Conservation (phyloP, 169 alveolate species). For the Toxoplasma gondii region DNA sequence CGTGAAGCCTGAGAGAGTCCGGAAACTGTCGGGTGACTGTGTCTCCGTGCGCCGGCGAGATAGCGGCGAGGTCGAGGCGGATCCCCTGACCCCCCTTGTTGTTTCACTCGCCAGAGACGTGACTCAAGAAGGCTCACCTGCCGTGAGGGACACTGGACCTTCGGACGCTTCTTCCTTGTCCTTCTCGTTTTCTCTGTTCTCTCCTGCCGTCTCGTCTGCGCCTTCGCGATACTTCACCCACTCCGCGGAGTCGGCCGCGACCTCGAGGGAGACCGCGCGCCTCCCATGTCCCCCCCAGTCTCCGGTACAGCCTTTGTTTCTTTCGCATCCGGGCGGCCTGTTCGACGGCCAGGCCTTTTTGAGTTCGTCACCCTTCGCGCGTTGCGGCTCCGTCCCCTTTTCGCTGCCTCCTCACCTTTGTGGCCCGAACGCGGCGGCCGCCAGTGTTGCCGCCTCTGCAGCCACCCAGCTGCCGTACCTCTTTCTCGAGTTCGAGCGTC, state of each 20-base stretch:
- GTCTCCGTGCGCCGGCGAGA: too few species aligned
- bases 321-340: not conserved
- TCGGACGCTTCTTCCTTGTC: not conserved
- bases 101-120: too few species aligned
- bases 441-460: not conserved
- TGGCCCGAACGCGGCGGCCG: not conserved
- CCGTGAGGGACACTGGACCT: too few species aligned
- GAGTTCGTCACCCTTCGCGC: not conserved
- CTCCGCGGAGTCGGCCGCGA: not conserved
- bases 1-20: too few species aligned
- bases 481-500: conserved; percentile 1
- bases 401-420: not conserved
- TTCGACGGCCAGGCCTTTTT: not conserved
- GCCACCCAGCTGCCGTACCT: not conserved
- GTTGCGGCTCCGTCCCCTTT: not conserved
- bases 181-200: too few species aligned
- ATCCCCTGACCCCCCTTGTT: too few species aligned
- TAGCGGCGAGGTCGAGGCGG: too few species aligned
- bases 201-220: not conserved
- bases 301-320: not conserved
- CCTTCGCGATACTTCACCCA: not conserved
- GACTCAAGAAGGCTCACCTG: too few species aligned
- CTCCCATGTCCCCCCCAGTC: not conserved
- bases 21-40: too few species aligned
- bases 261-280: not conserved